Base-by-base conservation (phyloP, 305 asterid species). In the Plantago coronopus region DNA sequence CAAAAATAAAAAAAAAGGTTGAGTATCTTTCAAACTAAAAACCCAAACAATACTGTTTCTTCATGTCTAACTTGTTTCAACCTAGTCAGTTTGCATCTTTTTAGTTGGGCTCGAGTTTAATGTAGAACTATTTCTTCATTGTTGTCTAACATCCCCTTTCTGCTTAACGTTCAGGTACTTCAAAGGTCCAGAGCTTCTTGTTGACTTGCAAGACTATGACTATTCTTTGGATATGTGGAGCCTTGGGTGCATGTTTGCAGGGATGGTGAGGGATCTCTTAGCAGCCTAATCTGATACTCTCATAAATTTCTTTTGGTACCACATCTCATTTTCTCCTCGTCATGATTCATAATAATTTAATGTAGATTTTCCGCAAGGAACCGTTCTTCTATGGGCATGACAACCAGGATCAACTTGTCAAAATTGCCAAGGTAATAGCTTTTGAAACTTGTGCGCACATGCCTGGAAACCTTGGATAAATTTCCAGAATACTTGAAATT, bases 311-410 rank as follows among this genome's bases (percentile, higher is more conserved):
- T 14, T 19, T 49, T 15, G 15, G 29, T 18, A n/a, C 48, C n/a
- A 31, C 63, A 38, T 19, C 16, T 46, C 9, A 47, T 66, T 44
- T 51, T 19, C 8, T 43, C 19, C 61, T 56, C 44, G 63, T 31
- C 49, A 22, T 70, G 51, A 18, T 64, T 64, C 54, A 20, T 38
- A 38, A 38, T 66, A 37, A 62, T 54, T 47, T 50, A 11, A 48
- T 66, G 63, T 62, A 87, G 95, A 84, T 87, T 64, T 87, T 87
- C 53, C 93, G 89, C 50, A 87, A 84, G 89, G 95, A 87, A 68
- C 95, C 95, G 68, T 87, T 87, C 90, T 87, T 87, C 70, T 87
- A 87, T 49, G 95, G 95, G 13, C 95, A 87, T 62, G 95, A 87
- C 72, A 87, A 87, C 76, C 93, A 87, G 75, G 95, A 87, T 72